Conservation (phyloP, 2,329 filamentous ascomycete genomes). For the Ophiocordyceps sinensis region DNA sequence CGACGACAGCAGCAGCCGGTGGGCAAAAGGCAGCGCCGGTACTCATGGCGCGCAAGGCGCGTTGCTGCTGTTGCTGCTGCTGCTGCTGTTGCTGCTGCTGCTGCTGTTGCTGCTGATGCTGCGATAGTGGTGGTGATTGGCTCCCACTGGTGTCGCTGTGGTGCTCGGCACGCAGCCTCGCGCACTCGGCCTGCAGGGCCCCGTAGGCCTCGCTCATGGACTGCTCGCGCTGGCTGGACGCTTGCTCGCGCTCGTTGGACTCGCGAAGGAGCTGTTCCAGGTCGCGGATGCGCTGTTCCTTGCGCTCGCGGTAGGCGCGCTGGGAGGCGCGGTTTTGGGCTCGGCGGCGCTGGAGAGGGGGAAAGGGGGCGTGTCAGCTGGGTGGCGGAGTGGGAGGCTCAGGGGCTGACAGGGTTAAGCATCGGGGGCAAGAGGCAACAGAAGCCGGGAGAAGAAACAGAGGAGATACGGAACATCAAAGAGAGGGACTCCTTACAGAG, state of each 20-base stretch:
- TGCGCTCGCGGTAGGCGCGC: constrained; percentile 17
- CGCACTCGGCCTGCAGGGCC: constrained; percentile 29
- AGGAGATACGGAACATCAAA: too few relatives aligned
- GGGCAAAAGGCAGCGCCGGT: not conserved
- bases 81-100: not conserved
- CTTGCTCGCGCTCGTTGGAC: constrained; percentile 37
- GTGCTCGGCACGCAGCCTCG: constrained; percentile 15
- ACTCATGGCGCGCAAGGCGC: not conserved
- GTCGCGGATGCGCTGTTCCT: constrained; percentile 47
- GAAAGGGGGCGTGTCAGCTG: constrained; percentile 1
- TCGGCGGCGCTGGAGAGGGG: constrained; percentile 11
- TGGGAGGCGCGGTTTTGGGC: constrained; percentile 19
- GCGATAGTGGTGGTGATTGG: not conserved
- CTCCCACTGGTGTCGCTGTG: not conserved
- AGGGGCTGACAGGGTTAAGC: too few relatives aligned
- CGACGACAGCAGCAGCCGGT: not conserved
- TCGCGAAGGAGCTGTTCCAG: constrained; percentile 41
- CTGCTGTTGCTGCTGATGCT: not conserved
- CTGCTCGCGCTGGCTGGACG: constrained; percentile 34
- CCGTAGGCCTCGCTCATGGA: constrained; percentile 39
- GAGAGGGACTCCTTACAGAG: constrained; percentile 20
- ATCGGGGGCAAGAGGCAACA: not conserved
- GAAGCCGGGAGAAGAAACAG: too few relatives aligned
- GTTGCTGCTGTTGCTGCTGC: not conserved
- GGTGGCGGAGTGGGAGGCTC: not conserved